A percentile compares a stretch with the other conserved stretches of the same genome.
These are phyloP conservation scores for Podospora australis DNA, from an alignment of 495 filamentous ascomycete genomes.

Conservation along the genomic window DNA sequence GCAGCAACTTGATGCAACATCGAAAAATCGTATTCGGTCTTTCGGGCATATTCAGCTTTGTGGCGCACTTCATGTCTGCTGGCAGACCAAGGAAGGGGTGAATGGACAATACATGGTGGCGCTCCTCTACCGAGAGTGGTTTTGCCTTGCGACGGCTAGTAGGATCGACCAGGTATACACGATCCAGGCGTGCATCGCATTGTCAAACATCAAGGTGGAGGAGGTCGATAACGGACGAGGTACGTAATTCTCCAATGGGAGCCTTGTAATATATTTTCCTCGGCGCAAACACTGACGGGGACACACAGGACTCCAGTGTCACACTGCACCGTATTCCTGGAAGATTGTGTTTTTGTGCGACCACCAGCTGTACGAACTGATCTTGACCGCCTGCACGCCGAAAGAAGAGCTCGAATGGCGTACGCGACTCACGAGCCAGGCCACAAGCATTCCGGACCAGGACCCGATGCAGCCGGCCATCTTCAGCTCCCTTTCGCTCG, in stretches of 20 bases:
- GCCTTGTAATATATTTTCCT: not conserved
- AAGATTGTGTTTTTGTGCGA: slow-evolving; percentile 82
- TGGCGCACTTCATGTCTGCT: slow-evolving; percentile 80
- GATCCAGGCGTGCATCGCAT: slow-evolving; percentile 66
- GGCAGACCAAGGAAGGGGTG: slow-evolving; percentile 59
- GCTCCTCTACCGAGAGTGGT: slow-evolving; percentile 73
- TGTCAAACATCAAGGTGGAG: slow-evolving; percentile 67
- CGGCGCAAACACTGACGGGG: slow-evolving; percentile 7
- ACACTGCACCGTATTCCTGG: slow-evolving; percentile 83
- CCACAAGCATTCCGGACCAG: slow-evolving; percentile 32
- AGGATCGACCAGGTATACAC: slow-evolving; percentile 57
- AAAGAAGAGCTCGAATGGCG: slow-evolving; percentile 78
- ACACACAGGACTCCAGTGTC: slow-evolving; percentile 68
- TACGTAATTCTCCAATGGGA: slow-evolving; percentile 32
- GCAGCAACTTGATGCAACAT: slow-evolving; percentile 38
- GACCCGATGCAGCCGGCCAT: slow-evolving; percentile 40
- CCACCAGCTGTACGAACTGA: slow-evolving; percentile 72
- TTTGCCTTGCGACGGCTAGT: slow-evolving; percentile 66
- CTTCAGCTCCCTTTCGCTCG: slow-evolving; percentile 56
- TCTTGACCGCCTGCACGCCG: slow-evolving; percentile 81
- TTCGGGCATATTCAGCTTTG: slow-evolving; percentile 81
- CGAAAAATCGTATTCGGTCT: slow-evolving; percentile 56
- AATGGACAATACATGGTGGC: slow-evolving; percentile 80
- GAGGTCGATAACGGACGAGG: slow-evolving; percentile 76
- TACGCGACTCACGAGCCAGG: slow-evolving; percentile 37